Evolutionary conservation across 345 rosid species (phyloP).

Genomic region (Eucalyptus grandis): DNA sequence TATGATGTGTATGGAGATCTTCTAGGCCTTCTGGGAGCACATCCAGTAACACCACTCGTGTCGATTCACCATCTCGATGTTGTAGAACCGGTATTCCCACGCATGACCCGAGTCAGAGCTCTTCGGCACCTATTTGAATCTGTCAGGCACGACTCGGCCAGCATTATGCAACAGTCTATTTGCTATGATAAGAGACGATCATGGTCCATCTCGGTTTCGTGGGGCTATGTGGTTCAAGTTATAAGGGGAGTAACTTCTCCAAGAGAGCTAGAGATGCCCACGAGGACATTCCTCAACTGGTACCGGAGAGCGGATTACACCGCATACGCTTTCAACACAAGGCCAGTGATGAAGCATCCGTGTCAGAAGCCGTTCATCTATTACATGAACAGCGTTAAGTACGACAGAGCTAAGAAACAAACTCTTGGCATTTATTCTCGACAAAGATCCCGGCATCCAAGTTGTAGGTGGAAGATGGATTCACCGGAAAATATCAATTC

Average conservation of each 20-base stretch:
- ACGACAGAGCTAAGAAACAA: slow-evolving; percentile 35
- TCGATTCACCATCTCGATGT: slow-evolving; percentile 79
- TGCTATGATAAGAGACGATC: slow-evolving; percentile 48
- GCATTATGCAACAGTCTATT: slow-evolving; percentile 69
- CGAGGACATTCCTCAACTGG: slow-evolving; percentile 85
- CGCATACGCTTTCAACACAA: slow-evolving; percentile 72
- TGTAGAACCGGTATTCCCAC: slow-evolving; percentile 60
- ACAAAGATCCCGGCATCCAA: slow-evolving; percentile 18
- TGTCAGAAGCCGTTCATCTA: slow-evolving; percentile 64
- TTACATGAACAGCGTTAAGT: slow-evolving; percentile 39
- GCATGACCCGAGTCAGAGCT: slow-evolving; percentile 36
- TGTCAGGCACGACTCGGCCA: slow-evolving; percentile 54
- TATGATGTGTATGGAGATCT: slow-evolving; percentile 51
- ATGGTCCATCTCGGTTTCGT: slow-evolving; percentile 76
- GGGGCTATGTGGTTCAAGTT: slow-evolving; percentile 82
- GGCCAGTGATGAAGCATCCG: slow-evolving; percentile 69
- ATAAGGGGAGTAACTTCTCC: slow-evolving; percentile 68
- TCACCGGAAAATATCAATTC: slow-evolving; percentile 47
- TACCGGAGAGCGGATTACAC: slow-evolving; percentile 61
- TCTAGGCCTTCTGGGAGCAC: slow-evolving; percentile 62
- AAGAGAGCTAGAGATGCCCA: slow-evolving; percentile 77
- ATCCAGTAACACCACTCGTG: slow-evolving; percentile 63
- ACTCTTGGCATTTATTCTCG: slow-evolving; percentile 42
- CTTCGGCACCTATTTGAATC: slow-evolving; percentile 45
- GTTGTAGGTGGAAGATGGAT: slow-evolving; percentile 59